Base-by-base conservation (phyloP, 352 stramenopile species). In the Phytopythium ostracodes region DNA sequence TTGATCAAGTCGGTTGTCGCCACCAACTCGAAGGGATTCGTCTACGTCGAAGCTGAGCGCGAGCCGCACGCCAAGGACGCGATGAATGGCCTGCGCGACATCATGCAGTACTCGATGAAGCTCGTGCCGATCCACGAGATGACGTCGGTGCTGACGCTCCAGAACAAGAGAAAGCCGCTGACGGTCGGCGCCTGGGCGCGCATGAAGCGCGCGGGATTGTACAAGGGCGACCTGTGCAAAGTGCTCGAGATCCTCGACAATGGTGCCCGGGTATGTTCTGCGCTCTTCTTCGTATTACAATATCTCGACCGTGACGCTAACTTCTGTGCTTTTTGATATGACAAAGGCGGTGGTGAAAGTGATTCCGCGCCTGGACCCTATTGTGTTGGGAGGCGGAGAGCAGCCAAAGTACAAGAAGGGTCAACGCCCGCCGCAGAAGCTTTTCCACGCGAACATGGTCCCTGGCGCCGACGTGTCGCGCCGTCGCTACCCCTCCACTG, bases 371-470 rank as follows among this genome's bases (percentile, higher is more conserved):
- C 65, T 94, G 6, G 87, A 96, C 55, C 83, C 86, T 0, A 79
- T 87, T 52, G 85, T 92, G 18, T 59, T 96, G 15, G 68, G 68
- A 27, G 87, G 87, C 36, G 84, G 85, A 12, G 85, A 94, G 44
- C 84, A 82, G 52, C 84, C 79, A 42, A 96, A 96, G 66, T 94
- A 92, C 78, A 96, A 94, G 67, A 96, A 94, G 61, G 87, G 87
- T 2, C 87, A 96, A 60, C 87, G 85, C 3, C 85, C 85, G n/a
- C 80, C 87, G 18, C 82, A 92, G 64, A 96, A 96, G 67, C 65
- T 96, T 15, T 94, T 96, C 47, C 86, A 89, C 52, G 46, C 77
- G 0, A 82, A 84, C 51, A 79, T 92, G 68, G 79, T 90, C 7
- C 82, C 81, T 4, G 72, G 81, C 1, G 63, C 65, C 8, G 85